Conservation (phyloP, 306 rosid genomes). For the Mimosa bimucronata region DNA sequence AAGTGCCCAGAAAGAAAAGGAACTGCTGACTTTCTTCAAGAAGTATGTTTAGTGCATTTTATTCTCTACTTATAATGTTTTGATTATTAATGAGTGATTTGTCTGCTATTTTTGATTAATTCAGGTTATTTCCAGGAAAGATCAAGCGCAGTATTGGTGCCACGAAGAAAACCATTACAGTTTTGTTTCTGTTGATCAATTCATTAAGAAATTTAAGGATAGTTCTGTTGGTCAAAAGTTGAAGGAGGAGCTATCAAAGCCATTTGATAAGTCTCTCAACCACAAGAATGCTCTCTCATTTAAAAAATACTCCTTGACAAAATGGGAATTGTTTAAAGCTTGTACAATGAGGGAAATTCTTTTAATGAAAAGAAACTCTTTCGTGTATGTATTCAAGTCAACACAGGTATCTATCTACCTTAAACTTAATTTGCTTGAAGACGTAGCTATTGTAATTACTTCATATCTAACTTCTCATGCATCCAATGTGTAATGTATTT, state of each 20-base stretch:
- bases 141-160: constrained; percentile 64
- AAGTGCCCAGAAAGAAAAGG: constrained; percentile 60
- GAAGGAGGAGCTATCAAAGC: constrained; percentile 44
- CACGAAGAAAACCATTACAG: constrained; percentile 40
- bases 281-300: constrained; percentile 48
- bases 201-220: constrained; percentile 47
- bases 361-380: constrained; percentile 63
- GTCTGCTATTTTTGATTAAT: constrained; percentile 9
- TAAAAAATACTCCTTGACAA: constrained; percentile 46
- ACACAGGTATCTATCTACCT: constrained; percentile 51
- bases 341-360: constrained; percentile 55
- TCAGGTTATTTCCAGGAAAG: constrained; percentile 62
- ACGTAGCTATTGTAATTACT: neutral
- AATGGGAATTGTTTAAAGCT: constrained; percentile 58
- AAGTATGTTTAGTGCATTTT: constrained; percentile 43
- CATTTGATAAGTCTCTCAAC: constrained; percentile 46
- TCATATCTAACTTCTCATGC: constrained; percentile 21
- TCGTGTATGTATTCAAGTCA: constrained; percentile 58
- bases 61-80: constrained; percentile 20
- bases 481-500: constrained; percentile 20
- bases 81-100: neutral
- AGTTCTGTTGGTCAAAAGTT: constrained; percentile 47
- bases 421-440: neutral
- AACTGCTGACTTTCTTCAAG: constrained; percentile 66
- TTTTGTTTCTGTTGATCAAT: constrained; percentile 47